phyloP scores from a whole-genome alignment of 108 stramenopile genomes.

The Asterionellopsis glacialis region DNA sequence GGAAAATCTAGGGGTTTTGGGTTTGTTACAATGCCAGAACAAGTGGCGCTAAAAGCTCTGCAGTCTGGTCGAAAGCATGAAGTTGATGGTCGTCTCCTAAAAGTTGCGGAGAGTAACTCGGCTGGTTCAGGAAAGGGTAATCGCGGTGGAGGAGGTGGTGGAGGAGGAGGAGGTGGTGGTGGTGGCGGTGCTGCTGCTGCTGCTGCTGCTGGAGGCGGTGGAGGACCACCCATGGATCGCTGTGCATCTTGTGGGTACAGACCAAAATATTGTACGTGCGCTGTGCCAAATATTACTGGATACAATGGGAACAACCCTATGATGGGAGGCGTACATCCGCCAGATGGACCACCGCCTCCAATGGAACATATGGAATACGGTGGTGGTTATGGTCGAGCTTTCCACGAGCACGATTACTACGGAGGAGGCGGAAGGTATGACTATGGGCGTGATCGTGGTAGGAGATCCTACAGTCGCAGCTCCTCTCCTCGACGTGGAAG shows the following conservation, averaged over 20 bases:
- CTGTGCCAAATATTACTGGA: conserved; percentile 31
- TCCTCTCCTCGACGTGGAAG: conserved; percentile 42
- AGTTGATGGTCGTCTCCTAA: conserved; percentile 70
- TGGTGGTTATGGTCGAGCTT: conserved; percentile 27
- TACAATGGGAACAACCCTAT: conserved; percentile 23
- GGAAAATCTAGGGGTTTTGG: conserved; percentile 84
- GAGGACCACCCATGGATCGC: conserved; percentile 38
- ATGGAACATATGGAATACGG: conserved; percentile 19
- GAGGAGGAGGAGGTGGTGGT: background rate
- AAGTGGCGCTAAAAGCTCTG: conserved; percentile 49
- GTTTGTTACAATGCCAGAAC: conserved; percentile 79
- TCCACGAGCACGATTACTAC: conserved; percentile 31
- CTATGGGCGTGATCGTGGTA: conserved; percentile 35
- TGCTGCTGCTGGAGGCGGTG: conserved; percentile 10
- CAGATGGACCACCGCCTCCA: conserved; percentile 22
- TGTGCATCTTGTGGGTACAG: conserved; percentile 79
- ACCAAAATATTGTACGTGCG: conserved; percentile 77
- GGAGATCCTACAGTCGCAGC: conserved; percentile 59
- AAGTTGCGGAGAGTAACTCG: conserved; percentile 82
- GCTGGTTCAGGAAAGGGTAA: conserved; percentile 58
- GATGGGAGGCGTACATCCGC: conserved; percentile 21
- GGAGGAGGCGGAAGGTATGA: conserved; percentile 34
- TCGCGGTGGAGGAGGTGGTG: conserved; percentile 13
- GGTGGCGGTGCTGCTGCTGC: background rate
- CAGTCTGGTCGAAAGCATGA: conserved; percentile 61